Conservation (phyloP, 108 stramenopile species). For the Skeletonema potamos region DNA sequence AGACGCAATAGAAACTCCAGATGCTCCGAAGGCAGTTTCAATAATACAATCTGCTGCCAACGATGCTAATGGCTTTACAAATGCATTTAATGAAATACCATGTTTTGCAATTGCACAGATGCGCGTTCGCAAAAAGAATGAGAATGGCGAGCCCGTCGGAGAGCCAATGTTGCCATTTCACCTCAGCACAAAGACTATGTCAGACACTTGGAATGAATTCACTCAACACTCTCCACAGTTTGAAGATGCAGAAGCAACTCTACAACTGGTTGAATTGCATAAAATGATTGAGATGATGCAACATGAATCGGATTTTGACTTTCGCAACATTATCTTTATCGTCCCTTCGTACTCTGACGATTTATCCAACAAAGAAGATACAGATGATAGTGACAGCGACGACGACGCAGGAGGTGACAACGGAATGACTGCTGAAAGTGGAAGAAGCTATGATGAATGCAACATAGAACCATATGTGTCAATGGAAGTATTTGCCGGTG, state of each 20-base stretch:
- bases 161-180: constrained; percentile 43
- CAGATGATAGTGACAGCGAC: constrained; percentile 33
- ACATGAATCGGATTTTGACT: constrained; percentile 48
- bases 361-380: constrained; percentile 6
- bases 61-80: constrained; percentile 18
- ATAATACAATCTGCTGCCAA: constrained; percentile 43
- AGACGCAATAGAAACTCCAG: constrained; percentile 34
- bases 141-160: constrained; percentile 24
- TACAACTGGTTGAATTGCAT: constrained; percentile 47
- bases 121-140: constrained; percentile 41
- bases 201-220: constrained; percentile 39
- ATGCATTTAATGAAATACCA: constrained; percentile 42
- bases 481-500: constrained; percentile 30
- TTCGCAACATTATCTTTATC: constrained; percentile 41
- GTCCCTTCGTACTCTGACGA: constrained; percentile 35
- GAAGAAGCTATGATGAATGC: constrained; percentile 14
- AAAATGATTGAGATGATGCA: constrained; percentile 54
- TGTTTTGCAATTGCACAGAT: constrained; percentile 49
- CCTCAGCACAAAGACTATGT: constrained; percentile 45
- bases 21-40: constrained; percentile 26
- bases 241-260: constrained; percentile 34
- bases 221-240: constrained; percentile 31
- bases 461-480: constrained; percentile 41
- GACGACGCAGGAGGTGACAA: constrained; percentile 44
- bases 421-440: constrained; percentile 29